Percentiles rank a stretch among this genome's conserved stretches.
phyloP scores from a whole-genome alignment of 208 protist genomes.

The Leishmania lainsoni region DNA sequence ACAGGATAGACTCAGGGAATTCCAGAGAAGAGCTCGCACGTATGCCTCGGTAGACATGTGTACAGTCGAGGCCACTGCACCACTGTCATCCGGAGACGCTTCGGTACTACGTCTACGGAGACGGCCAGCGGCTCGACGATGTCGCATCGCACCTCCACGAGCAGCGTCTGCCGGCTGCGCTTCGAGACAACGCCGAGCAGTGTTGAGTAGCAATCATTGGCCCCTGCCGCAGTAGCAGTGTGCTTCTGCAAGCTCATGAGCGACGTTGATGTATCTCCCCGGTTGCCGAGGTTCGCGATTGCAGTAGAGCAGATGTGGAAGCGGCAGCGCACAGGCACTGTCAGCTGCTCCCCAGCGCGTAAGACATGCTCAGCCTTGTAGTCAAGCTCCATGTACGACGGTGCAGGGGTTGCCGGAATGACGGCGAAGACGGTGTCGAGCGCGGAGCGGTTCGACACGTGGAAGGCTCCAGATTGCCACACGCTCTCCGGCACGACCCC shows the following conservation, averaged over 20 bases:
- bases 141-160: constrained; percentile 73
- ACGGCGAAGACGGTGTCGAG: constrained; percentile 83
- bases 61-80: not conserved
- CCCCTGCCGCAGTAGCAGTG: not conserved
- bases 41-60: constrained; percentile 29
- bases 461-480: constrained; percentile 65
- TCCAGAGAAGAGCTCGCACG: constrained; percentile 43
- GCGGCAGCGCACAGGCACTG: constrained; percentile 60
- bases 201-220: constrained; percentile 41
- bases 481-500: constrained; percentile 71
- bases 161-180: constrained; percentile 56
- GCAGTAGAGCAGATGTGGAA: constrained; percentile 32
- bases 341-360: constrained; percentile 58
- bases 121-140: constrained; percentile 64
- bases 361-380: constrained; percentile 42
- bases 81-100: not conserved
- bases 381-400: constrained; percentile 62
- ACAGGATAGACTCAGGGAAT: constrained; percentile 27
- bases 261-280: not conserved
- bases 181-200: constrained; percentile 62
- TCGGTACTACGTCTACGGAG: constrained; percentile 55
- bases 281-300: not conserved
- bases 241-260: not conserved
- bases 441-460: constrained; percentile 73
- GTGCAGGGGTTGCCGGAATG: constrained; percentile 37